A percentile compares a stretch with the other conserved stretches of the same genome.
Conservation (phyloP, 1,139 yeast genomes). For the Geotrichum phurueaensis region DNA sequence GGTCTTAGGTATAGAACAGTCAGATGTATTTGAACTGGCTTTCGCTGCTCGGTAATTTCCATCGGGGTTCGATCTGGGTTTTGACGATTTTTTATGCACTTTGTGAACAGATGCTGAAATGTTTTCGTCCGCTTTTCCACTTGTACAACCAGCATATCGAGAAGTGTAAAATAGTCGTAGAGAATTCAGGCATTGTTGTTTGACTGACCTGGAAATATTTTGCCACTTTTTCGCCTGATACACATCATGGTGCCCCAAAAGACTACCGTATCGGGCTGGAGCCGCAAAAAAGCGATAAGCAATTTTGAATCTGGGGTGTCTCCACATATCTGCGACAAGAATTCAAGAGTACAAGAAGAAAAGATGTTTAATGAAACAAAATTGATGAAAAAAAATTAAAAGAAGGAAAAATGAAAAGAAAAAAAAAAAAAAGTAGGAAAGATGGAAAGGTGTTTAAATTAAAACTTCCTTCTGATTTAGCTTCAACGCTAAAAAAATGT, state of each 20-base stretch:
- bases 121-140: not conserved
- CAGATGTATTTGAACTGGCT: not conserved
- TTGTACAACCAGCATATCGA: not conserved
- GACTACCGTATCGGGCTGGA: not conserved
- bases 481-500: no score
- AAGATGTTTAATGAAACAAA: not conserved
- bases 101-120: not conserved
- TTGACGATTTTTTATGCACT: not conserved
- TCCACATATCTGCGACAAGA: not conserved
- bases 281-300: not conserved
- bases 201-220: not conserved
- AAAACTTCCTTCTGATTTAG: not conserved
- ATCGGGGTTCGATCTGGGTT: not conserved
- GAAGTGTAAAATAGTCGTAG: not conserved
- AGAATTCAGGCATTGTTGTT: not conserved
- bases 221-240: not conserved
- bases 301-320: not conserved
- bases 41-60: not conserved
- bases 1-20: not conserved
- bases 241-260: not conserved
- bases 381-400: not conserved
- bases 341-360: not conserved
- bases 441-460: not conserved
- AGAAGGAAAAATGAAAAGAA: not conserved
- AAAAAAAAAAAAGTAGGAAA: not conserved